Evolutionary conservation across 139 green algal genomes (phyloP).

Genomic region (Chlamydomonas applanata): DNA sequence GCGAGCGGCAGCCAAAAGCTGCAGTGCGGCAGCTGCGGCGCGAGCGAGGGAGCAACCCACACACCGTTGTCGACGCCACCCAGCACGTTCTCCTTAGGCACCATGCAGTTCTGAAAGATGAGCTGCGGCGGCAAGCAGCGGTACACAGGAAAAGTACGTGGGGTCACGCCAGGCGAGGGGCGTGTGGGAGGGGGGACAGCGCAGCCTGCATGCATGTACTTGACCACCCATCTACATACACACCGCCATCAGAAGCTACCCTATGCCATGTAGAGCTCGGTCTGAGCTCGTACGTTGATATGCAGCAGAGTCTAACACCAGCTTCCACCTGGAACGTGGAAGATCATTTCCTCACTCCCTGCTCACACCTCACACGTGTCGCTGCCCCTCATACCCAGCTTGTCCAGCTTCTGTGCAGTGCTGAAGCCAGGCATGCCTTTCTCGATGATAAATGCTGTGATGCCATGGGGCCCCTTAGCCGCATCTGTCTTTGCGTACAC

Average conservation of each 20-base stretch:
- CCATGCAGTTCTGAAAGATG: slow-evolving; percentile 88
- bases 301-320: too few relatives aligned
- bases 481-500: slow-evolving; percentile 90
- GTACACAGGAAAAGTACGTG: background rate
- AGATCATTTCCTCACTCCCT: too few relatives aligned
- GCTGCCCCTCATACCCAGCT: slow-evolving; percentile 91
- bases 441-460: slow-evolving; percentile 94
- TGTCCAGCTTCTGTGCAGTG: slow-evolving; percentile 95
- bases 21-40: too few relatives aligned
- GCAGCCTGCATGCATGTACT: too few relatives aligned
- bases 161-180: background rate
- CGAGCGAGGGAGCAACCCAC: too few relatives aligned
- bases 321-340: too few relatives aligned
- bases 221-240: too few relatives aligned
- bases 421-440: slow-evolving; percentile 84
- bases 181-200: too few relatives aligned
- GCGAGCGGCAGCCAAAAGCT: too few relatives aligned
- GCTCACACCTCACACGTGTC: slow-evolving; percentile 83
- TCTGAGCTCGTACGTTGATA: too few relatives aligned
- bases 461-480: slow-evolving; percentile 69
- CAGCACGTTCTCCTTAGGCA: slow-evolving; percentile 79
- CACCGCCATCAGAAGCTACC: too few relatives aligned
- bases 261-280: too few relatives aligned
- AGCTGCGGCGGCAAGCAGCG: slow-evolving; percentile 40
- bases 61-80: slow-evolving; percentile 79